Evolutionary conservation across 2,329 filamentous ascomycete genomes (phyloP).

Genomic region (Grosmannia clavigera): DNA sequence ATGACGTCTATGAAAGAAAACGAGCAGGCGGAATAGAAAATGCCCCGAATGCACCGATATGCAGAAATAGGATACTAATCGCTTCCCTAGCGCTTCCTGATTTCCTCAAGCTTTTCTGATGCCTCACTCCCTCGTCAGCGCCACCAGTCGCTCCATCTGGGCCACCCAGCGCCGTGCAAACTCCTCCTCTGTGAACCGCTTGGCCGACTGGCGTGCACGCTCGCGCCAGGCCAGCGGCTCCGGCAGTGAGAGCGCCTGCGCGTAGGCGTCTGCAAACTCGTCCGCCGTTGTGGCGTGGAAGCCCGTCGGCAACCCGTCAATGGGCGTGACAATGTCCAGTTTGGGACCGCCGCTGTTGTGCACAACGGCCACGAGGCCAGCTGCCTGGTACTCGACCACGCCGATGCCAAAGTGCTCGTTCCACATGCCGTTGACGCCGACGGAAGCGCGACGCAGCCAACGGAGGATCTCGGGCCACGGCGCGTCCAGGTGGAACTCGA

Average conservation of each 20-base stretch:
- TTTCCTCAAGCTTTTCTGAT: neutral
- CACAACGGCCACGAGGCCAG: slow-evolving; percentile 83
- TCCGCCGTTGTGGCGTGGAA: slow-evolving; percentile 71
- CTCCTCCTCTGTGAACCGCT: slow-evolving; percentile 75
- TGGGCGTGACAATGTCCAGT: slow-evolving; percentile 75
- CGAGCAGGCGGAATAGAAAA: neutral
- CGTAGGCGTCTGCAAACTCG: slow-evolving; percentile 73
- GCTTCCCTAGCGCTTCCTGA: neutral
- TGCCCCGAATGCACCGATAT: too few species aligned
- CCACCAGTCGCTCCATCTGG: slow-evolving; percentile 62
- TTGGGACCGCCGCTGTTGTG: slow-evolving; percentile 90
- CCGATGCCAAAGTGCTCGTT: slow-evolving; percentile 99
- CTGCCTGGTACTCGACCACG: slow-evolving; percentile 95
- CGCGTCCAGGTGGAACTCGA: slow-evolving; percentile 82
- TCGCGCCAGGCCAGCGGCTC: slow-evolving; percentile 64
- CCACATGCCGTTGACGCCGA: slow-evolving; percentile 98
- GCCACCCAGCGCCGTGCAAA: slow-evolving; percentile 70
- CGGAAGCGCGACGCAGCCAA: slow-evolving; percentile 61
- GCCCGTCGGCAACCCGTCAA: slow-evolving; percentile 72
- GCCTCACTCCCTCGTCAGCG: slow-evolving; percentile 5
- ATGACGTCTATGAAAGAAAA: neutral
- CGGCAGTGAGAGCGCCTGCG: slow-evolving; percentile 58
- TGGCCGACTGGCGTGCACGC: slow-evolving; percentile 65
- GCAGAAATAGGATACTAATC: too few species aligned
- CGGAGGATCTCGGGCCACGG: slow-evolving; percentile 78